These are phyloP conservation scores for Ceriops tagal DNA, from an alignment of 345 rosid genomes.

Conservation along the genomic window DNA sequence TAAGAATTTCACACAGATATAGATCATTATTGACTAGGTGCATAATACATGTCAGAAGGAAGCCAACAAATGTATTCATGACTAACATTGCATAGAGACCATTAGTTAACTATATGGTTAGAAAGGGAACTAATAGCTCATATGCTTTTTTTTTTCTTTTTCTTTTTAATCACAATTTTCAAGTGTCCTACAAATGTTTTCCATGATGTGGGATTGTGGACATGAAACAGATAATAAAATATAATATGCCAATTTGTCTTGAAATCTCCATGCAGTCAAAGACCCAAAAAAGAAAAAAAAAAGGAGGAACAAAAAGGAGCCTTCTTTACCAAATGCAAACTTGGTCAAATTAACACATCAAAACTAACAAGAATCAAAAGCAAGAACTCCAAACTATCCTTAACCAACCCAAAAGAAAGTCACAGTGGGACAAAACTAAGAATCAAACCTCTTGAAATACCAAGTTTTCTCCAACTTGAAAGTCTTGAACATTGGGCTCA, in stretches of 20 bases:
- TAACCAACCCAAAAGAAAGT: background rate
- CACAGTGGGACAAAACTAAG: background rate
- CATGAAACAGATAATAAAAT: background rate
- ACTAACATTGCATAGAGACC: too few species aligned
- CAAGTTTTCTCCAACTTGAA: constrained; percentile 44
- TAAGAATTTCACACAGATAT: too few species aligned
- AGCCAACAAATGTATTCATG: too few species aligned
- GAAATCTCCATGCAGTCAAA: background rate
- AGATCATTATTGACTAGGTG: too few species aligned
- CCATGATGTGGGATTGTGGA: background rate
- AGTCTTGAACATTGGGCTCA: constrained; percentile 72
- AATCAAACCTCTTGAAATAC: constrained; percentile 54
- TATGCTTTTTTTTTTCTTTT: too few species aligned
- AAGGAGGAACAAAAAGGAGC: background rate
- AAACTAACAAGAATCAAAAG: background rate
- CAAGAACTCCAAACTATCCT: background rate
- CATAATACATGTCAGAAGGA: too few species aligned
- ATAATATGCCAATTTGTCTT: background rate
- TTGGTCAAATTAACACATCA: background rate
- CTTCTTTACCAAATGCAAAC: background rate
- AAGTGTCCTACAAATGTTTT: too few species aligned
- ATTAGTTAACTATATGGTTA: too few species aligned
- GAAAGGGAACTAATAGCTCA: too few species aligned
- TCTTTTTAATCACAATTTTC: too few species aligned
- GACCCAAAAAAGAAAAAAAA: too few species aligned